These are phyloP conservation scores for Testicularia cyperi DNA, from an alignment of 1,284 basidiomycete species.

Conservation along the genomic window DNA sequence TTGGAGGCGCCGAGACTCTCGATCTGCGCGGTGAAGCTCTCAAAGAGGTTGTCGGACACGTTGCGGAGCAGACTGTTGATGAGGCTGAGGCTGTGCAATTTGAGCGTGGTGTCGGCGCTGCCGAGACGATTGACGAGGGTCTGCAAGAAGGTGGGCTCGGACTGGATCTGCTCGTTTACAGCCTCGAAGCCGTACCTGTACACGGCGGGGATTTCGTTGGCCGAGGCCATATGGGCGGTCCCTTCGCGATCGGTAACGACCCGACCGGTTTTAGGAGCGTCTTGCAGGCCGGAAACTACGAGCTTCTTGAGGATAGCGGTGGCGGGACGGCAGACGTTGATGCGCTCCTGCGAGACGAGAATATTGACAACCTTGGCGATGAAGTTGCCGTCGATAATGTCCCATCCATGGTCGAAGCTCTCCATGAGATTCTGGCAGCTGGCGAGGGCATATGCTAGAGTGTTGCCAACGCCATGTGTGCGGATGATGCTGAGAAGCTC, in stretches of 20 bases:
- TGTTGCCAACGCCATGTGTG: slow-evolving; percentile 71
- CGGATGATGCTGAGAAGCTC: slow-evolving; percentile 44
- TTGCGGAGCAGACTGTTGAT: slow-evolving; percentile 83
- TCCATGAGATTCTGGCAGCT: slow-evolving; percentile 74
- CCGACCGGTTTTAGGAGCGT: slow-evolving; percentile 33
- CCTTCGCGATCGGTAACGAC: slow-evolving; percentile 23
- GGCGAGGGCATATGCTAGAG: slow-evolving; percentile 79
- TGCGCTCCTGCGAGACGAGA: slow-evolving; percentile 63
- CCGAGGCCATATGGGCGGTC: slow-evolving; percentile 5
- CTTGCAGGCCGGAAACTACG: slow-evolving; percentile 62
- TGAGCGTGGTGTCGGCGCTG: slow-evolving; percentile 56
- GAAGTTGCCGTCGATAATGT: slow-evolving; percentile 70
- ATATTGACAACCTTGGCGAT: slow-evolving; percentile 77
- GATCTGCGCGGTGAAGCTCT: slow-evolving; percentile 74
- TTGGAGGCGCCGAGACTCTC: slow-evolving; percentile 78
- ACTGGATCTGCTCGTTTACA: slow-evolving; percentile 47
- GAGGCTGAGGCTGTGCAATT: slow-evolving; percentile 60
- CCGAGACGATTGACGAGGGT: slow-evolving; percentile 53
- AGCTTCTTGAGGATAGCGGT: slow-evolving; percentile 88
- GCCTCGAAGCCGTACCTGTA: slow-evolving; percentile 53
- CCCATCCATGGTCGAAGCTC: slow-evolving; percentile 66
- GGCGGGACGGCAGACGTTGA: slow-evolving; percentile 94
- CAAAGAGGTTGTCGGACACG: slow-evolving; percentile 74
- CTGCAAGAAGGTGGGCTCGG: slow-evolving; percentile 49
- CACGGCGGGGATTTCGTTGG: slow-evolving; percentile 11